phyloP scores from a whole-genome alignment of 306 rosid species.

The Dryas drummondii region DNA sequence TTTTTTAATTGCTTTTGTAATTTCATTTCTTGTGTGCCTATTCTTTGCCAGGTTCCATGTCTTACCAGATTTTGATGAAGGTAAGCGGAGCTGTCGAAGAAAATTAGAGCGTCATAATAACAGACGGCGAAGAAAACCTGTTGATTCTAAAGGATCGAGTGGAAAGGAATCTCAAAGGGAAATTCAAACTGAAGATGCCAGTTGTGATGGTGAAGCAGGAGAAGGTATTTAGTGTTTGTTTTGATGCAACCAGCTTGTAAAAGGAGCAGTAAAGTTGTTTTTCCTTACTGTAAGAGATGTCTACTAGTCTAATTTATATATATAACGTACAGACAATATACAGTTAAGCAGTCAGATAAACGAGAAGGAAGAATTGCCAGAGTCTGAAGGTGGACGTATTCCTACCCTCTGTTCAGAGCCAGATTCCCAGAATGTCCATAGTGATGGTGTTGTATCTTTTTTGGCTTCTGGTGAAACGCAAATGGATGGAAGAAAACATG shows the following conservation, averaged over 20 bases:
- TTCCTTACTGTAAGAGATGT: conserved; percentile 19
- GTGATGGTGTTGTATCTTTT: conserved; percentile 45
- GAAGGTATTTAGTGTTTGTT: conserved; percentile 45
- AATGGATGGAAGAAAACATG: conserved; percentile 50
- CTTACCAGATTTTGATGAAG: conserved; percentile 88
- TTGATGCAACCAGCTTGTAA: background rate
- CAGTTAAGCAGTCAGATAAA: conserved; percentile 44
- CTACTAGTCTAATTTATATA: conserved; percentile 14
- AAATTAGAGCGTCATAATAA: conserved; percentile 93
- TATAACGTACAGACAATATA: conserved; percentile 50
- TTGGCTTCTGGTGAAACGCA: conserved; percentile 59
- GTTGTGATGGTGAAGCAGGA: conserved; percentile 47
- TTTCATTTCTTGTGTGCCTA: conserved; percentile 9
- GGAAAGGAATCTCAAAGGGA: conserved; percentile 50
- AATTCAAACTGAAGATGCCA: conserved; percentile 48
- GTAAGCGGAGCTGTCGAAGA: conserved; percentile 91
- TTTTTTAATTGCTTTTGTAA: background rate
- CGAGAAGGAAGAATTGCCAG: conserved; percentile 46
- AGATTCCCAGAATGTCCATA: conserved; percentile 41
- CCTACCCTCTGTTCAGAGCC: conserved; percentile 43
- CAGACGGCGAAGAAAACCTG: conserved; percentile 74
- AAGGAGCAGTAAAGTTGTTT: conserved; percentile 8
- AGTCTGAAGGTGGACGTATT: conserved; percentile 54
- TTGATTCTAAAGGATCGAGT: conserved; percentile 31
- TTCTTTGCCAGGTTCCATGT: conserved; percentile 72